phyloP scores from a whole-genome alignment of 2,329 filamentous ascomycete species.

The Aspergillus sp. region DNA sequence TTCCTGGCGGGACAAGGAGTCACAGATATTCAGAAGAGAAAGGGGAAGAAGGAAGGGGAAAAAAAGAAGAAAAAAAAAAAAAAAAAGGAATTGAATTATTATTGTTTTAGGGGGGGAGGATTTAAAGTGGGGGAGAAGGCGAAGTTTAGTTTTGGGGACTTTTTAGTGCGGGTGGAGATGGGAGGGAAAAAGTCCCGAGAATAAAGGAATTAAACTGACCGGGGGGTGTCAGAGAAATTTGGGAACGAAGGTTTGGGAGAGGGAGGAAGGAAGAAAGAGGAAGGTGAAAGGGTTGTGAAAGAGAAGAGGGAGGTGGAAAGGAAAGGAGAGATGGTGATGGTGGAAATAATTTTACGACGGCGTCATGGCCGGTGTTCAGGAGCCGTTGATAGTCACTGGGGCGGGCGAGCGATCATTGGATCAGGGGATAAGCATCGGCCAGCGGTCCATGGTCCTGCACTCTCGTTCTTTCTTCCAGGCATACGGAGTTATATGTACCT shows the following conservation, averaged over 20 bases:
- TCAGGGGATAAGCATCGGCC: not conserved
- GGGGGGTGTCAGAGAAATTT: slow-evolving; percentile 1
- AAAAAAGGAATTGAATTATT: slow-evolving; percentile 8
- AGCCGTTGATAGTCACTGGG: slow-evolving; percentile 17
- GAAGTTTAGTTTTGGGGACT: slow-evolving; percentile 8
- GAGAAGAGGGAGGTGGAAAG: slow-evolving; percentile 11
- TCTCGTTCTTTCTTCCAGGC: too few relatives aligned
- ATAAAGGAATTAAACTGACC: slow-evolving; percentile 5
- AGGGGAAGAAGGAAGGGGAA: slow-evolving; percentile 6
- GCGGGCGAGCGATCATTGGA: slow-evolving; percentile 9
- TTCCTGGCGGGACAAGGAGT: slow-evolving; percentile 16
- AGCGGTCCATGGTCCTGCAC: too few relatives aligned
- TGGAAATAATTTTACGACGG: slow-evolving; percentile 21
- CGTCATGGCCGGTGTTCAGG: slow-evolving; percentile 15
- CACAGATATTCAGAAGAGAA: slow-evolving; percentile 15
- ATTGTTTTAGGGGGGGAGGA: slow-evolving; percentile 11
- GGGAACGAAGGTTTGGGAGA: not conserved
- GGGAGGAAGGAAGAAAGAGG: slow-evolving; percentile 2
- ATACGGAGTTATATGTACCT: too few relatives aligned
- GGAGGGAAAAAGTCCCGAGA: slow-evolving; percentile 8
- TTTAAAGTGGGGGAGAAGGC: slow-evolving; percentile 8
- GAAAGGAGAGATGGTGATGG: slow-evolving; percentile 18
- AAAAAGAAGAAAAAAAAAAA: slow-evolving; percentile 1
- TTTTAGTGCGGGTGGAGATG: slow-evolving; percentile 1
- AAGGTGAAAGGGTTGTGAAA: slow-evolving; percentile 3